Evolutionary conservation across 2,329 filamentous ascomycete species (phyloP), one percentile per base, ranked within the genome.

Genomic region (Cladosporium oxysporum): DNA sequence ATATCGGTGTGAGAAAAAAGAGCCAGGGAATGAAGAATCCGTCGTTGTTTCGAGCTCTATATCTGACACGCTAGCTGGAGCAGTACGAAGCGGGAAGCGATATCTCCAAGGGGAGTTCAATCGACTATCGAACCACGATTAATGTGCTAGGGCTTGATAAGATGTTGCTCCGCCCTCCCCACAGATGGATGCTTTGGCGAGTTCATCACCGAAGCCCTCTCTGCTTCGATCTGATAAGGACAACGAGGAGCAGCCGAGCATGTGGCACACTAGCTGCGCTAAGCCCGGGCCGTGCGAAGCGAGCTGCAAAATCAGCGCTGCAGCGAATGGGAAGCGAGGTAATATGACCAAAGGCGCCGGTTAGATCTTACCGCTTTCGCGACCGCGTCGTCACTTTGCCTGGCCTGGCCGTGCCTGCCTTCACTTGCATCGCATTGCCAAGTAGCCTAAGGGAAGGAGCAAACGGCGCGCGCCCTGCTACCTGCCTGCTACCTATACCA

Each of bases 281-380:
- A 55, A 29, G 29, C 8, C 1, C 28, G 52, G 10, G 28, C 52
- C 52, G 52, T 11, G 18, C 18, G 4, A 21, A 55, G 28, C 28
- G 52, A 12, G 29, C 52, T 31, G 52, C 52, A 55, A 11, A 55
- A 33, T 21, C 52, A 21, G 52, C 52, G 7, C 4, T 5, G 16
- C 52, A 55, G 52, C 52, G 28, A 55, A 55, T 55, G 28, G 23
- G 52, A 31, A 31, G 28, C 52, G 52, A 55, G 28, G 52, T 55
- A 55, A 55, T 55, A 55, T 55, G 52, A 55, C 52, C 52, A 55
- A 10, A 33, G n/a, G 52, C 52, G 26, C 16, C 11, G 52, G 16
- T 31, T 33, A 21, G 52, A 55, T 55, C 52, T 55, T 55, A 55
- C 52, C 52, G 52, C 52, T 55, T 47, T 55, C 52, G 52, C 52